Base-by-base conservation (phyloP, 352 stramenopile genomes). In the Globisporangium alternatum region DNA sequence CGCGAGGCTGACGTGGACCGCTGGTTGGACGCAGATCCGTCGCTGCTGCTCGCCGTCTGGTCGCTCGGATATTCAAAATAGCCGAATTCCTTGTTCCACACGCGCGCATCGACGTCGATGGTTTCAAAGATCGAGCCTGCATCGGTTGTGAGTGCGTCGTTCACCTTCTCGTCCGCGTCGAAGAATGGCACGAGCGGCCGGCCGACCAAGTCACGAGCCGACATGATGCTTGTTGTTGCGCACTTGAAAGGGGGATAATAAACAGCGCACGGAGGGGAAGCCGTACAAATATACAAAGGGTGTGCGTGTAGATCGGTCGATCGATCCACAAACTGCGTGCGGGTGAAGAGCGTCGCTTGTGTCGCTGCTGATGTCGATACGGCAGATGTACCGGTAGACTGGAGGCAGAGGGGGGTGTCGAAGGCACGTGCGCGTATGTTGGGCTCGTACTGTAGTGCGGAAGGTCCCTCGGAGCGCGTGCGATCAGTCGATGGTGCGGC, bases 41-140 rank as follows among this genome's bases (percentile, higher is more conserved):
- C 35, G 21, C 37, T 53, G 48, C 60, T 62, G 62, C 44, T 56
- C 37, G 55, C 41, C 13, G 68, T 54, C 60, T 80, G 60, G 33
- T 85, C 80, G 7, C 62, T 79, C 15, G 85, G 85, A 69, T 94
- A 94, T 68, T 90, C 85, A 55, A 94, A 94, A 62, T 94, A 94
- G 30, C 85, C 85, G 22, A 91, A 78, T 25, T 88, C 73, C 57
- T 86, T 86, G 69, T 94, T 85, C 85, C 85, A 94, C 3, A 94
- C 85, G 21, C 85, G 85, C n/a, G 85, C 85, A 56, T 94, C 85
- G 28, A 94, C 73, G 55, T 94, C 83, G 45, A 92, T 77, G 22
- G 78, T 67, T 39, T 92, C 83, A 48, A 73, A 73, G 31, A 74
- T 60, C 53, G 72, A 58, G 45, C 69, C 67, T 30, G 72, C 68